A percentile compares a stretch with the other conserved stretches of the same genome.
These are phyloP conservation scores for Onygenales sp. DNA, from an alignment of 2,329 filamentous ascomycete species.

Conservation along the genomic window DNA sequence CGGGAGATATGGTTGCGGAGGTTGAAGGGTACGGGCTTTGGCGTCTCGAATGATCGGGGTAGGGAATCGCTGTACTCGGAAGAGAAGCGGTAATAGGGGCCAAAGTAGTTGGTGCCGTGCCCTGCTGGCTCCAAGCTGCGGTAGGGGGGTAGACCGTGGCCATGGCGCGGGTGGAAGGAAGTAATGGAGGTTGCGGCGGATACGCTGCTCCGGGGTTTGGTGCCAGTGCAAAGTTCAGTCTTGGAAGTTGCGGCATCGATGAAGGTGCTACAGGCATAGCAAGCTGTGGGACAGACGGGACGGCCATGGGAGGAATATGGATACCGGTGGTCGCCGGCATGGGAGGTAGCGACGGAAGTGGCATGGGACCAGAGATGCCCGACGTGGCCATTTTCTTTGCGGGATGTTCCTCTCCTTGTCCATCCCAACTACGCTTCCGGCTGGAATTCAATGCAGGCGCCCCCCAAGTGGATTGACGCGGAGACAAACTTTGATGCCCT, in stretches of 20 bases:
- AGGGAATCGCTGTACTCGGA: conserved; percentile 19
- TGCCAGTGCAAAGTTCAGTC: conserved; percentile 62
- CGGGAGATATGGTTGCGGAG: conserved; percentile 56
- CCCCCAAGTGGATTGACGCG: conserved; percentile 29
- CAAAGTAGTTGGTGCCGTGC: conserved; percentile 26
- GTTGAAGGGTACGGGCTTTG: conserved; percentile 41
- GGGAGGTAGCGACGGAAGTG: conserved; percentile 18
- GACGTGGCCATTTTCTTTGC: conserved; percentile 40
- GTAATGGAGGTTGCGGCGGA: conserved; percentile 4
- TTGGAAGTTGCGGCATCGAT: conserved; percentile 50
- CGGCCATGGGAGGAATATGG: conserved; percentile 24
- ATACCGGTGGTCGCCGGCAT: conserved; percentile 16
- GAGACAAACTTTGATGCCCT: conserved; percentile 12
- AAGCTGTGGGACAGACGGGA: conserved; percentile 24
- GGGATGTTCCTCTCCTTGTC: conserved; percentile 44
- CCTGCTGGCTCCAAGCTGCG: conserved; percentile 40
- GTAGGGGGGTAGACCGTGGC: conserved; percentile 60
- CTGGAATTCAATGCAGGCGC: conserved; percentile 17
- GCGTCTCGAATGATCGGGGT: conserved; percentile 33
- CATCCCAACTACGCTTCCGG: conserved; percentile 52
- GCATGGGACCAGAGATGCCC: conserved; percentile 12
- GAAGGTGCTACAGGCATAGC: conserved; percentile 22
- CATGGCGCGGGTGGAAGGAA: conserved; percentile 52
- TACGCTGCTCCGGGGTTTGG: conserved; percentile 32
- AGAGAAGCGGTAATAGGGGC: conserved; percentile 20